Percentiles rank a stretch among this genome's conserved stretches.
Evolutionary conservation across 768 basidiomycete genomes (phyloP).

Genomic region (Termitomyces sp.): DNA sequence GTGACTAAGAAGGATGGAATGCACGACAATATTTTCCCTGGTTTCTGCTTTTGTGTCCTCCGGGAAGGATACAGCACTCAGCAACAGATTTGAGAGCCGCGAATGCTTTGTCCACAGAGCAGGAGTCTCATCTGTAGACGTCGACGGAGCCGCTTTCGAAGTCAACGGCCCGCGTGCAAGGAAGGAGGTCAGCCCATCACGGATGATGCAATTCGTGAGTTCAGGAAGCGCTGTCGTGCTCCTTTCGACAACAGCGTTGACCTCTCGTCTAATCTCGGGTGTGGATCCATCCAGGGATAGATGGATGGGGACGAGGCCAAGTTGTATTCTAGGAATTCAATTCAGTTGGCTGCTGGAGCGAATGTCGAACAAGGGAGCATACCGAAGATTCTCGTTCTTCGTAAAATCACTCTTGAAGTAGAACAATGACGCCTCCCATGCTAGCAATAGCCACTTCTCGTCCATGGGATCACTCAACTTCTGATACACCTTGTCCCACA

Average conservation of each 20-base stretch:
- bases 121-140: constrained; percentile 24
- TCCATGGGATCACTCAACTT: constrained; percentile 59
- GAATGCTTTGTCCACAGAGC: constrained; percentile 42
- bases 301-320: constrained; percentile 66
- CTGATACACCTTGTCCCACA: constrained; percentile 85
- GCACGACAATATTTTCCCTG: constrained; percentile 41
- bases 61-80: constrained; percentile 41
- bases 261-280: constrained; percentile 46
- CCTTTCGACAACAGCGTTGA: constrained; percentile 34
- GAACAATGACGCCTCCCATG: constrained; percentile 42
- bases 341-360: not conserved
- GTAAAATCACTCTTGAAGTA: constrained; percentile 43
- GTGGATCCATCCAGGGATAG: constrained; percentile 56
- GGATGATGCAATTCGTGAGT: constrained; percentile 45
- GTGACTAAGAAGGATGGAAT: constrained; percentile 66
- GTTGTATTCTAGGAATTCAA: constrained; percentile 36
- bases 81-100: constrained; percentile 46
- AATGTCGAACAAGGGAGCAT: constrained; percentile 11
- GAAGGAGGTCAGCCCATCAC: constrained; percentile 50
- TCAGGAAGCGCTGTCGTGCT: constrained; percentile 36
- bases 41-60: constrained; percentile 33
- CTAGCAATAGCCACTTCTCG: constrained; percentile 72
- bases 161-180: constrained; percentile 31
- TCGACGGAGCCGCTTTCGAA: constrained; percentile 15
- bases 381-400: constrained; percentile 56